These are phyloP conservation scores for Penicillium cataractarum DNA, from an alignment of 495 filamentous ascomycete species.

Conservation along the genomic window DNA sequence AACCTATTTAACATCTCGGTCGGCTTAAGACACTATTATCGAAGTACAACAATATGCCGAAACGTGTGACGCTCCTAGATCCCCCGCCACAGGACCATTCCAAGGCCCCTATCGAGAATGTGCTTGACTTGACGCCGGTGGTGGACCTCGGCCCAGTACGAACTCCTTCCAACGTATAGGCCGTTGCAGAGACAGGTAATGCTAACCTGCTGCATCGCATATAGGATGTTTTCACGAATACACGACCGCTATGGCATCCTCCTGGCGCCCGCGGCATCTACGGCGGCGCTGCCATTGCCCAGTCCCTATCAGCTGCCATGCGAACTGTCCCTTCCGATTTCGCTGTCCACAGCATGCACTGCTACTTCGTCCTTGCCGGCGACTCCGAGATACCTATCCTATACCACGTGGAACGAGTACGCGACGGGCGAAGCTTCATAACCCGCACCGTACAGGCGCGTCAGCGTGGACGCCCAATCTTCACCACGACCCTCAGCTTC, in stretches of 20 bases:
- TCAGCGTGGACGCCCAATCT: conserved; percentile 87
- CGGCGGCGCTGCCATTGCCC: conserved; percentile 90
- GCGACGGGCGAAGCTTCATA: conserved; percentile 86
- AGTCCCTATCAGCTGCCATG: conserved; percentile 87
- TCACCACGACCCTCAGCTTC: conserved; percentile 93
- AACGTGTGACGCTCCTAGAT: conserved; percentile 69
- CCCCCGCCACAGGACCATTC: conserved; percentile 71
- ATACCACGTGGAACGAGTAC: conserved; percentile 90
- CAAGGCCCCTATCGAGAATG: conserved; percentile 84
- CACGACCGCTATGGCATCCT: conserved; percentile 86
- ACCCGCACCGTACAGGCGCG: conserved; percentile 95
- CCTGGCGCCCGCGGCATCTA: conserved; percentile 90
- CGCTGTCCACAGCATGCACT: conserved; percentile 92
- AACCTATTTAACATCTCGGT: background rate
- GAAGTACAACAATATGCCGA: conserved; percentile 29
- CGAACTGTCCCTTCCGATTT: conserved; percentile 80
- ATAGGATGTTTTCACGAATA: conserved; percentile 91
- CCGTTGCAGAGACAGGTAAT: conserved; percentile 9
- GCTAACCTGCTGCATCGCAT: background rate
- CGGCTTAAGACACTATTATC: background rate
- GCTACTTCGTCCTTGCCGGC: conserved; percentile 95
- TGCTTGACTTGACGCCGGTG: conserved; percentile 80
- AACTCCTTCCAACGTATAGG: conserved; percentile 4
- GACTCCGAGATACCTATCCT: conserved; percentile 82
- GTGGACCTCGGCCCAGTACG: conserved; percentile 78